Base-by-base conservation (phyloP, 108 stramenopile genomes). In the Pseudonitzschia pungens region DNA sequence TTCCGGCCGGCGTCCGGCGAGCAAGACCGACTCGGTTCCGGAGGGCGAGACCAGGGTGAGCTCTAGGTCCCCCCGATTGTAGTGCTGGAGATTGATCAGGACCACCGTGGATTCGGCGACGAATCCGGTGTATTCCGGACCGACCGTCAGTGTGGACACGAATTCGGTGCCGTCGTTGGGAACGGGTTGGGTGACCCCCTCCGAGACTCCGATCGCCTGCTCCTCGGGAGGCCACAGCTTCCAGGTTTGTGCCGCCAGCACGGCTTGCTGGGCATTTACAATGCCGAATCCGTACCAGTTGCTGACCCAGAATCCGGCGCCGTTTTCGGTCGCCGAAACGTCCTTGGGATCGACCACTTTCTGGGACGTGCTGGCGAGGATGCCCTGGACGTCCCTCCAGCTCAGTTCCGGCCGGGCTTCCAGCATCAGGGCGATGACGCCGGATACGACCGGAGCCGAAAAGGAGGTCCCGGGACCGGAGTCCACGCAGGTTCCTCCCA, bases 381-480 rank as follows among this genome's bases (percentile, higher is more conserved):
- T 73, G 26, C 77, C 81, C 69, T 85, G 84, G 5, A 85, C 84
- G 60, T 85, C 84, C 56, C 84, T 42, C 84, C 84, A 85, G 8
- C 68, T 69, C 16, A 85, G 56, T 27, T 85, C 67, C 0, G 78
- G 78, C 58, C 79, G 79, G 22, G 66, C 81, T 71, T 82, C 73
- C 16, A 85, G 59, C 67, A 85, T 77, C 36, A 85, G 69, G 2
- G 84, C 81, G 27, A 78, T 57, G 44, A 82, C 84, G 16, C 81
- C 84, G 16, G 80, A 71, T 15, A 82, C 78, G 20, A 82, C 63
- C 4, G 84, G 84, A 12, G 72, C 36, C 29, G 81, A 63, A 56
- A 74, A 85, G 1, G 73, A 75, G 21, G 84, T 85, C 27, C 84
- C 84, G 4, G 22, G 15, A 0, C 73, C 63, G 31, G 48, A 31